Evolutionary conservation across 192 early-diverging fungal genomes (phyloP), one percentile per base, ranked within the genome.

Genomic region (Spizellomyces sp.): DNA sequence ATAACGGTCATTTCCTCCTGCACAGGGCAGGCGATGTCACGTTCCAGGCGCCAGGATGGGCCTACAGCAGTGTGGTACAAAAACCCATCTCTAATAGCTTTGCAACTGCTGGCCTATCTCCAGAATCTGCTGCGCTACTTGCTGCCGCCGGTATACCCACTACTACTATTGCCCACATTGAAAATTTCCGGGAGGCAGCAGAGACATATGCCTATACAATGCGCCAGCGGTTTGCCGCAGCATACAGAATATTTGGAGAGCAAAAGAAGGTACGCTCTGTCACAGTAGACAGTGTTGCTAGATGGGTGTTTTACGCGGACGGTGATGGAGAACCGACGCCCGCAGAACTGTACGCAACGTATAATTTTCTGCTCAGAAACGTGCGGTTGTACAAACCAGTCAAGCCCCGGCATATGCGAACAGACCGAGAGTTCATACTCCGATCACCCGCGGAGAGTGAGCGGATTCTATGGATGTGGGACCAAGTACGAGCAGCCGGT

Each of bases 281-380:
- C 14, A 77, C 80, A 7, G 69, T 76, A 8, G 63, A 67, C 12
- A 55, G 69, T 42, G 65, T 64, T n/a, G 76, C 81, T 43, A 9
- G 45, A 17, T 80, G 47, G 42, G 75, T 68, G 27, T 79, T 78
- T 56, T 64, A 50, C 56, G 56, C 45, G 0, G 61, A 48, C 15
- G 36, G 19, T 8, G 64, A 15, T 8, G 52, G 10, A 14, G 61
- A 55, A 2, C 75, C 75, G 46, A 71, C 81, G 43, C 66, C 70
- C 14, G 77, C 78, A 9, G 75, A 83, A 52, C 75, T 77, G 21
- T 80, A 66, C 68, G 77, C 81, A 12, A 57, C 78, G 17, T 73
- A 75, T 46, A 12, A 54, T 47, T 83, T 58, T 58, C 48, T 83
- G 69, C 9, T 55, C 6, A 54, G 50, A 50, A 67, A 69, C 42